Base-by-base conservation (phyloP, 1,284 basidiomycete species). In the Apiotrichum sp. region DNA sequence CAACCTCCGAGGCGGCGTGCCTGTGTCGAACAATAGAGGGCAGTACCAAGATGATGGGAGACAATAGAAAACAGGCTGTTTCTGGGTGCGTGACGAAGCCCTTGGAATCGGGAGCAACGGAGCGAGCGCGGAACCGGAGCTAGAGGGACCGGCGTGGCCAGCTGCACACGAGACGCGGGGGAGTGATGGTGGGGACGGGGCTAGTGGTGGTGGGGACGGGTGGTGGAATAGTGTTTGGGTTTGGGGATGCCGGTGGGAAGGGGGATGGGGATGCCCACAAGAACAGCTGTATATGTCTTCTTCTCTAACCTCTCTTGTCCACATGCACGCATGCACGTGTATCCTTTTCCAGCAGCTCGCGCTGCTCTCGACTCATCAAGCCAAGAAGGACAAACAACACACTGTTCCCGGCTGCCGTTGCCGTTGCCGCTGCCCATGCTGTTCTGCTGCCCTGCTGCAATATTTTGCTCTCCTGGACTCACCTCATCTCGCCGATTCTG, bases 401-500 rank as follows among this genome's bases (percentile, higher is more conserved):
- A 22, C n/a, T 35, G 7, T 32, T 6, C 36, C 22, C 22, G 22
- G 7, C 8, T 38, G 36, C 36, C 13, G 36, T 13, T 38, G 36
- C 36, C 7, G 36, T 22, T 22, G 22, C 22, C 36, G 36, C 36
- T 44, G 16, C 16, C n/a, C 32, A 6, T 32, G 5, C 36, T 38
- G 36, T 38, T 7, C 36, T 38, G 36, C 36, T 38, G 36, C 36
- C 7, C 8, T 13, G 36, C 36, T 38, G 36, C 36, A 13, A 38
- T 38, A 38, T 7, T 22, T 22, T 13, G 36, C 36, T 38, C 8
- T 38, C 8, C 36, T 38, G 11, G 38, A 81, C 83, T 68, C 65
- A 93, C 91, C 85, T 96, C 93, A 75, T 96, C 92, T 71, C 86
- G 82, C 77, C 86, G 89, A 64, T 82, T 86, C 78, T 93, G 87